phyloP scores from a whole-genome alignment of 1,284 basidiomycete species.

The Sanguinoderma infundibulare region DNA sequence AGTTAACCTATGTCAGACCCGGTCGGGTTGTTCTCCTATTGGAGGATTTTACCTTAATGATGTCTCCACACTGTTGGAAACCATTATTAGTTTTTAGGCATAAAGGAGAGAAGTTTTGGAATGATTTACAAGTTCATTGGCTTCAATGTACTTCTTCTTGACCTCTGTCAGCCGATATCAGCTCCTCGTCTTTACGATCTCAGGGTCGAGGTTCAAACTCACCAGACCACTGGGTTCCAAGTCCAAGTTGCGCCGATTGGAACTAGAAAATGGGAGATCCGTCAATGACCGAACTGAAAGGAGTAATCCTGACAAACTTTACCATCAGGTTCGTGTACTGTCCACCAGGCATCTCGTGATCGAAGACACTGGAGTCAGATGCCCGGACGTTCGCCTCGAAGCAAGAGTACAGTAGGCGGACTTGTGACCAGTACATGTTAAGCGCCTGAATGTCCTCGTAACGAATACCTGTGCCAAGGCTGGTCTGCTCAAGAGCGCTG shows the following conservation, averaged over 20 bases:
- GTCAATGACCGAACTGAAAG: constrained; percentile 3
- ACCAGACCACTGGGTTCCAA: constrained; percentile 97
- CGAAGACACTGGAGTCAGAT: constrained; percentile 96
- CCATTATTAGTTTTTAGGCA: constrained; percentile 9
- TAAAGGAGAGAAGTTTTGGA: constrained; percentile 2
- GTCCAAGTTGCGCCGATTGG: constrained; percentile 97
- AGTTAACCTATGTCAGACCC: constrained; percentile 23
- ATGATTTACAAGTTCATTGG: constrained; percentile 81
- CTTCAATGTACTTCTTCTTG: constrained; percentile 98
- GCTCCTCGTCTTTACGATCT: constrained; percentile 8
- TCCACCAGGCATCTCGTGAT: constrained; percentile 99
- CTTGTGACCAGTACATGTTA: constrained; percentile 98
- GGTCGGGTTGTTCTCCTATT: constrained; percentile 26
- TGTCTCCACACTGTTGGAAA: constrained; percentile 83
- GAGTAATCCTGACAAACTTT: constrained; percentile 26
- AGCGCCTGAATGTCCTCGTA: constrained; percentile 98
- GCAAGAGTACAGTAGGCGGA: constrained; percentile 93
- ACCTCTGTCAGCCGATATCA: constrained; percentile 64
- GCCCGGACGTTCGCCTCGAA: constrained; percentile 99
- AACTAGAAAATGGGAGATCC: constrained; percentile 58
- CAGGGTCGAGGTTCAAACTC: constrained; percentile 24
- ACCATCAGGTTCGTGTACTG: constrained; percentile 97
- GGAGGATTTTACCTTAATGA: constrained; percentile 75
- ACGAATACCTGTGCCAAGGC: constrained; percentile 94
- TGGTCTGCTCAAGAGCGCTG: constrained; percentile 94